Percentiles rank a stretch among this genome's conserved stretches.
phyloP scores from a whole-genome alignment of 148 eudicot species.

The Rhododendron henanense region DNA sequence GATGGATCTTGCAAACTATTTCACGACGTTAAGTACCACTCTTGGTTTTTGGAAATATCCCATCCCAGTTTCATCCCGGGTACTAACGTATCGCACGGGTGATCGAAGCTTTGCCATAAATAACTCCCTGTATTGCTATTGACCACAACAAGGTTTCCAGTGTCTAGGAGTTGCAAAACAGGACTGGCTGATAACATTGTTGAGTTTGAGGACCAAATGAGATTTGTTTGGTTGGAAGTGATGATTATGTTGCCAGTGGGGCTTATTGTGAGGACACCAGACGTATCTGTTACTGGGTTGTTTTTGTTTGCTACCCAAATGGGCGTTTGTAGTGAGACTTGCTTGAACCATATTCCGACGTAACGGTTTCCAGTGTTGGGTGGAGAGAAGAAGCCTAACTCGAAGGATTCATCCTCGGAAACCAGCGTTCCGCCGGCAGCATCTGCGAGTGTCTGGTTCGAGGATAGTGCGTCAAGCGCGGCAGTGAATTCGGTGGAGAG shows the following conservation, averaged over 20 bases:
- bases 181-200: background rate
- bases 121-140: no score
- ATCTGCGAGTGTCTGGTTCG: constrained; percentile 9
- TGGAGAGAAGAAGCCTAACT: constrained; percentile 36
- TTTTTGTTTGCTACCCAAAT: constrained; percentile 27
- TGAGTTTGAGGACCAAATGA: constrained; percentile 18
- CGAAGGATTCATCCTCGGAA: constrained; percentile 16
- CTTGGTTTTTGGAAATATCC: no score
- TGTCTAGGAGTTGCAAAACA: constrained; percentile 15
- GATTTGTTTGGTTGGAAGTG: background rate
- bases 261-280: constrained; percentile 15
- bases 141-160: no score
- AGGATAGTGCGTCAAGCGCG: constrained; percentile 5
- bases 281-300: constrained; percentile 10
- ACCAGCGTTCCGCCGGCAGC: constrained; percentile 6
- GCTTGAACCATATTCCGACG: constrained; percentile 30
- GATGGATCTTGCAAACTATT: no score
- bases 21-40: no score
- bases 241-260: constrained; percentile 17
- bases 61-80: no score
- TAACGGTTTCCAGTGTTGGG: constrained; percentile 18
- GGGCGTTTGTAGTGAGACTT: constrained; percentile 1
- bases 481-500: constrained; percentile 1
- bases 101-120: no score
- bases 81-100: no score